Conservation (phyloP, 306 rosid species). For the Cercis canadensis region DNA sequence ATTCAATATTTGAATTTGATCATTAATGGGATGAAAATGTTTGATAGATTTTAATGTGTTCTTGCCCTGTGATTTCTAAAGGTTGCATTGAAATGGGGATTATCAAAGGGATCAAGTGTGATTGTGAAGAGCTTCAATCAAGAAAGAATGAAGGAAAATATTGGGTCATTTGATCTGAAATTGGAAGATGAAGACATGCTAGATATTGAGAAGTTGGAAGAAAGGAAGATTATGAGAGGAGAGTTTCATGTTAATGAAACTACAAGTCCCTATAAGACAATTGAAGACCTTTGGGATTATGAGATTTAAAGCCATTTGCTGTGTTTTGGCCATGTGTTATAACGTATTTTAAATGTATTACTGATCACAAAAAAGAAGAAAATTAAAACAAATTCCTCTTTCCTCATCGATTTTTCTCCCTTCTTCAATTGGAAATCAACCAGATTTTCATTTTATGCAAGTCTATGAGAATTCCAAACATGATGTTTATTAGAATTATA, state of each 20-base stretch:
- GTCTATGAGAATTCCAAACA: too few relatives aligned
- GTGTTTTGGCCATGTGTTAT: too few relatives aligned
- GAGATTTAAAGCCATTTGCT: constrained; percentile 59
- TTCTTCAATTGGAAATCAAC: too few relatives aligned
- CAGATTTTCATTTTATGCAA: too few relatives aligned
- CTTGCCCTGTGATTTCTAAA: constrained; percentile 19
- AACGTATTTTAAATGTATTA: too few relatives aligned
- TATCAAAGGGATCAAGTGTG: constrained; percentile 82
- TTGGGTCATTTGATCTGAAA: constrained; percentile 55
- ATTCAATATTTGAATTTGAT: neutral
- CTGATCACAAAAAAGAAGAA: too few relatives aligned
- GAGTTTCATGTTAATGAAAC: constrained; percentile 78
- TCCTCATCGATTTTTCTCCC: too few relatives aligned
- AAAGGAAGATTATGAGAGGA: constrained; percentile 88
- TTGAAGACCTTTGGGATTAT: constrained; percentile 79
- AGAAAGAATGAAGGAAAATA: constrained; percentile 74
- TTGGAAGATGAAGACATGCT: constrained; percentile 66
- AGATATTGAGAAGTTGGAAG: constrained; percentile 68
- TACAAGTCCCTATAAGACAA: constrained; percentile 81
- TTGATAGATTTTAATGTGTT: neutral
- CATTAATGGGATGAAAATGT: neutral
- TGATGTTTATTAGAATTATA: too few relatives aligned
- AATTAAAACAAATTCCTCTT: too few relatives aligned
- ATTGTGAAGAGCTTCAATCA: constrained; percentile 82
- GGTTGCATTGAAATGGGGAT: constrained; percentile 87